These are phyloP conservation scores for Abortiporus biennis DNA, from an alignment of 1,284 basidiomycete species.

Conservation along the genomic window DNA sequence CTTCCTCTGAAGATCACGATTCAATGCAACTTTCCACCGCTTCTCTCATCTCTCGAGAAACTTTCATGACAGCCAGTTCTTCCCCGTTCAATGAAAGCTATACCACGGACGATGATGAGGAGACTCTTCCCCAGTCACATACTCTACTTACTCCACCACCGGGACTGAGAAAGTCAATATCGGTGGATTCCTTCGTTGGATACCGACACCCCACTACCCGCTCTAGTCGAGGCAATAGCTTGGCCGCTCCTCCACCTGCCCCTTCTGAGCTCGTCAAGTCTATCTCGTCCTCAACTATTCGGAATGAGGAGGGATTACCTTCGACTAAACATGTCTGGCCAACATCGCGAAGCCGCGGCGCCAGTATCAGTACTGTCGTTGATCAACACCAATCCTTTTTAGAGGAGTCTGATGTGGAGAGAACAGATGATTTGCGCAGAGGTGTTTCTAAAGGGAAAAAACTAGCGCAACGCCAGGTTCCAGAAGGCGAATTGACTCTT, in stretches of 20 bases:
- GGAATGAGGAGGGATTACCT: slow-evolving; percentile 12
- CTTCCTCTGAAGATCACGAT: slow-evolving; percentile 17
- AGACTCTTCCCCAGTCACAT: not conserved
- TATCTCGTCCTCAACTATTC: too few species aligned
- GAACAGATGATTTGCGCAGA: slow-evolving; percentile 32
- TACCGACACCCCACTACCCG: slow-evolving; percentile 34
- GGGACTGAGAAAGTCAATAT: slow-evolving; percentile 61
- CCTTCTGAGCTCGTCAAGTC: too few species aligned
- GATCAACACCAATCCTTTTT: slow-evolving; percentile 34
- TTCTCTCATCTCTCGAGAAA: slow-evolving; percentile 28
- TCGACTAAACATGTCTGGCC: slow-evolving; percentile 1
- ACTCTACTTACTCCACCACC: slow-evolving; percentile 16
- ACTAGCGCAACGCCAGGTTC: slow-evolving; percentile 11
- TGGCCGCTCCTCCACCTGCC: slow-evolving; percentile 16
- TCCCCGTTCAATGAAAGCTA: not conserved
- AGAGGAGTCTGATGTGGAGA: slow-evolving; percentile 51
- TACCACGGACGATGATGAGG: not conserved
- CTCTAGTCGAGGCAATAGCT: slow-evolving; percentile 24
- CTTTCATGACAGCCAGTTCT: slow-evolving; percentile 25
- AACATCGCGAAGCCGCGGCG: slow-evolving; percentile 39
- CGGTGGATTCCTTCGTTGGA: slow-evolving; percentile 65
- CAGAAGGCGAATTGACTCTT: slow-evolving; percentile 13
- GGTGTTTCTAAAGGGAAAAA: slow-evolving; percentile 21
- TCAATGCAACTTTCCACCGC: slow-evolving; percentile 17
- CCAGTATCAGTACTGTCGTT: slow-evolving; percentile 43